Evolutionary conservation across 306 rosid genomes (phyloP).

Genomic region (Gynostemma pentaphyllum): DNA sequence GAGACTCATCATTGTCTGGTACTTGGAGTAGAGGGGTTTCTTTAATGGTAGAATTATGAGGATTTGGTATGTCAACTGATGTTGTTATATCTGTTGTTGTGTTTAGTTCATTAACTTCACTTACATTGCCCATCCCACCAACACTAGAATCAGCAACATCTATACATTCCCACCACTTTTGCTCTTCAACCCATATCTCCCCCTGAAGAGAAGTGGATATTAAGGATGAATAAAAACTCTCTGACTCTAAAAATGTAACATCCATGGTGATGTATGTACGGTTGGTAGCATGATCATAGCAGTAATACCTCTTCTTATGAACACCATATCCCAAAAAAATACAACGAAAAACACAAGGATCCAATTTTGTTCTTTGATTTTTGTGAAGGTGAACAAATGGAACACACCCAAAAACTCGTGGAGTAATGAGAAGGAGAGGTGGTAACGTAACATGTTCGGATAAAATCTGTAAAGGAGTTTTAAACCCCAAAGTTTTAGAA

Average conservation of each 20-base stretch:
- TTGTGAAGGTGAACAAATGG: no score
- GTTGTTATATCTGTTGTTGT: neutral
- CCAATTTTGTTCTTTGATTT: no score
- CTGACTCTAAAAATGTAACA: no score
- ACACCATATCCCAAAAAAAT: neutral
- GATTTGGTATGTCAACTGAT: neutral
- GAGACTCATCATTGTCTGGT: neutral
- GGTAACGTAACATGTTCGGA: neutral
- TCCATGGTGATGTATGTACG: neutral
- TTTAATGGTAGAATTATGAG: neutral
- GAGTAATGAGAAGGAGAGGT: neutral
- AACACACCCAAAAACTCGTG: neutral
- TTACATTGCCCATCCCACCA: neutral
- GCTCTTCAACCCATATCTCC: neutral
- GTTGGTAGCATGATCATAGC: neutral
- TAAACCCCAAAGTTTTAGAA: neutral
- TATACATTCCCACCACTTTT: neutral
- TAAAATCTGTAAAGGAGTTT: neutral
- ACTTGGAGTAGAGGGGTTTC: neutral
- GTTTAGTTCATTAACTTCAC: neutral
- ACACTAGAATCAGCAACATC: neutral
- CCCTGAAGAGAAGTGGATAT: conserved; percentile 2
- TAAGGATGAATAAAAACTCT: neutral
- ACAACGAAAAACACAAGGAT: neutral
- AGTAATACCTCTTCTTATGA: neutral